Base-by-base conservation (phyloP, 2,329 filamentous ascomycete species). In the Venturia asperata region DNA sequence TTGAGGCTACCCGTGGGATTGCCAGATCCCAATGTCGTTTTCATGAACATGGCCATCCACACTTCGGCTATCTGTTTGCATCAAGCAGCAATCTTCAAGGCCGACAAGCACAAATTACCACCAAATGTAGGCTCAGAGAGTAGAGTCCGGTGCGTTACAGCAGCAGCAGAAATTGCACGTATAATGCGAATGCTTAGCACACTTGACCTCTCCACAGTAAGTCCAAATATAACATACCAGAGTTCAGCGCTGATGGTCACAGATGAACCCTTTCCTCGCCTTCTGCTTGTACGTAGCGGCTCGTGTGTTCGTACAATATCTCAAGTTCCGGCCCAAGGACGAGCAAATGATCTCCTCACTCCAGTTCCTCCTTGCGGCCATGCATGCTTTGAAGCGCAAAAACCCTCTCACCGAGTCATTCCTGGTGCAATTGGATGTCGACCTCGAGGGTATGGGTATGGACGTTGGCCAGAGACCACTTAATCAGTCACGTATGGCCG, bases 41-140 rank as follows among this genome's bases (percentile, higher is more conserved):
- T 97, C 74, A 86, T 90, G 66, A 97, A 97, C 71, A 96, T 99
- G 91, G 92, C 90, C 73, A 91, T 99, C 41, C 92, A 97, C 74
- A 96, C 94, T 0, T 96, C 92, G 0, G 92, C 91, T 1, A 97
- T 99, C 64, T 97, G 93, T 74, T 80, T 99, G n/a, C 94, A 99
- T 72, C 94, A 99, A 77, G 94, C 93, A 2, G 94, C 94, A 34
- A 97, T 99, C 24, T 97, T 93, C 82, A 97, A 97, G 74, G 92
- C 92, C 0, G 93, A 97, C 71, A 94, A 92, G 77, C 89, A 96
- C 75, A 85, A 86, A 64, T 79, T 97, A 67, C 87, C 91, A 0
- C 79, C 83, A 1, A 87, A 88, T 21, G 87, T 97, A 60, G 87
- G 90, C 68, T 86, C 89, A 1, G 93, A 97, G 73, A 96, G 92